Base-by-base conservation (phyloP, 2,329 filamentous ascomycete genomes). In the Phoma sp. region DNA sequence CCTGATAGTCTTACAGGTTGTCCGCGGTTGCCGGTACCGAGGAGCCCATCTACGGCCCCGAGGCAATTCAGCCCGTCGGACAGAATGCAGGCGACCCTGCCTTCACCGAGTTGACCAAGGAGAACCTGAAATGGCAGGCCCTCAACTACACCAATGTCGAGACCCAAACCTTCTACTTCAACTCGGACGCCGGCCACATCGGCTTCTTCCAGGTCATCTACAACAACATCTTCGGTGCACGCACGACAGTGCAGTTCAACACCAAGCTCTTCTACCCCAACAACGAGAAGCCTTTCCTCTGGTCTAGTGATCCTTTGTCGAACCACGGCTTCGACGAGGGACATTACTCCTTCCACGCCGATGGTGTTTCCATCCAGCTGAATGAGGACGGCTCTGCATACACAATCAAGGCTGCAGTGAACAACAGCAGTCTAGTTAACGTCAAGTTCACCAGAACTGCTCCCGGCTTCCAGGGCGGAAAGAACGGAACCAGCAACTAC, bases 81-180 rank as follows among this genome's bases (percentile, higher is more conserved):
- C 84, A 89, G 69, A 92, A 97, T 79, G 84, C 90, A 60, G 85
- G 89, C 75, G 84, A 84, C 56, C 90, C 85, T 21, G 89, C 92
- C 42, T 96, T 89, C 76, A 93, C 91, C 46, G 91, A 95, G 75
- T 77, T 92, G 66, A 86, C 82, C 62, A 89, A 87, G 67, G 83
- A 92, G 38, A 88, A 96, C 74, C 77, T 96, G 71, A 90, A 88
- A 80, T 99, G 95, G 95, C 79, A 81, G 67, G 86, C 83, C 21
- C 84, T 92, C 81, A 88, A 92, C 64, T 89, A 87, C 69, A 98
- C 95, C 60, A 90, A 85, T 70, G 95, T 98, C 66, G 95, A 99
- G 83, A 97, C 92, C 25, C 90, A 97, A 80, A 92, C 85, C 59
- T 99, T 97, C 80, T 99, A 99, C 80, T 79, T 97, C 70, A 88